Conservation (phyloP, 257 asterid genomes). For the Solanum lycopersicoides region DNA sequence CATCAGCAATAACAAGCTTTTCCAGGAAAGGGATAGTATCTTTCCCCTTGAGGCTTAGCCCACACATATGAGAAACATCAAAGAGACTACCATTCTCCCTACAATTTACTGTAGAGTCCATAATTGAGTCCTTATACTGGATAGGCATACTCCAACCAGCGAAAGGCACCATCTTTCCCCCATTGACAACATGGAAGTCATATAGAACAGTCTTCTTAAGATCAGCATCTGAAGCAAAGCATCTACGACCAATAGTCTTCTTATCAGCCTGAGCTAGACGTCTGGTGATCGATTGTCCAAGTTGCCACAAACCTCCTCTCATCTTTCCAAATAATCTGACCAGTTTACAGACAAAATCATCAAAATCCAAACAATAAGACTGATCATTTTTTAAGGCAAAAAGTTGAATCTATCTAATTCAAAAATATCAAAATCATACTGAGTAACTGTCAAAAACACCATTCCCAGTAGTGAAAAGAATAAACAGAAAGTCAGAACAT, state of each 20-base stretch:
- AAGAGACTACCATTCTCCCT: constrained; percentile 92
- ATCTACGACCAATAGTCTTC: constrained; percentile 56
- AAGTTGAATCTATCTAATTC: neutral
- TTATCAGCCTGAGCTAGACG: constrained; percentile 66
- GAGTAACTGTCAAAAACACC: neutral
- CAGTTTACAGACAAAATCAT: neutral
- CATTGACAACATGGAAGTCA: constrained; percentile 88
- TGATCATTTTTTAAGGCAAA: neutral
- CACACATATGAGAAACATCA: constrained; percentile 98
- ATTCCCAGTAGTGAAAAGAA: neutral
- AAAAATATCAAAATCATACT: neutral
- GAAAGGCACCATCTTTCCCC: constrained; percentile 98
- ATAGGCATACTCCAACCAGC: constrained; percentile 99
- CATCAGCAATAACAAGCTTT: constrained; percentile 90
- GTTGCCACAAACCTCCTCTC: constrained; percentile 99
- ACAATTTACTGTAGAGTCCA: constrained; percentile 94
- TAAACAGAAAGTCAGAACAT: neutral
- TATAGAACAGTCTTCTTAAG: constrained; percentile 86
- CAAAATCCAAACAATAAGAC: neutral
- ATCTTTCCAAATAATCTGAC: constrained; percentile 21
- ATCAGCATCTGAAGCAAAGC: constrained; percentile 91
- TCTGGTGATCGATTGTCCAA: constrained; percentile 86
- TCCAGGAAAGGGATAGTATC: constrained; percentile 83
- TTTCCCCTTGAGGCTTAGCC: constrained; percentile 92
- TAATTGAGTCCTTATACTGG: constrained; percentile 96